Conservation (phyloP, 257 asterid species). For the Jaltomata sinuosa region DNA sequence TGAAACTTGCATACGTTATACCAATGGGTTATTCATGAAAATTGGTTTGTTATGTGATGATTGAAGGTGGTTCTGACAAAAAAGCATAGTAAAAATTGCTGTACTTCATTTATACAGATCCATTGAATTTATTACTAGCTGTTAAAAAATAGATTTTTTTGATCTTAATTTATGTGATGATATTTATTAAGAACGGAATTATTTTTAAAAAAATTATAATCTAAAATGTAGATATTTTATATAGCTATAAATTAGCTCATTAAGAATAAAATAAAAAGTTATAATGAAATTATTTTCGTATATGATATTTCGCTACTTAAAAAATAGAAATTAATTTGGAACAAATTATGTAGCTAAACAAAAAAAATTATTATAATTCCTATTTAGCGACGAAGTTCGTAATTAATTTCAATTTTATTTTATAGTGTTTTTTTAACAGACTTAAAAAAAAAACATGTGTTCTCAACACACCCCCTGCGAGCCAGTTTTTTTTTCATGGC, state of each 20-base stretch:
- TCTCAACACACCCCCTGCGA: background rate
- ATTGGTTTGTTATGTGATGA: too few species aligned
- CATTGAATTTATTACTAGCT: too few species aligned
- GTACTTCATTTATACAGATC: too few species aligned
- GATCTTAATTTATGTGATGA: too few species aligned
- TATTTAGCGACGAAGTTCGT: background rate
- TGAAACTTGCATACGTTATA: too few species aligned
- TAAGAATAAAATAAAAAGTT: background rate
- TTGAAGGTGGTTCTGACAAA: background rate
- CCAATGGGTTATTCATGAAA: too few species aligned
- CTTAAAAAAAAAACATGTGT: background rate
- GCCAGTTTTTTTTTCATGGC: too few species aligned
- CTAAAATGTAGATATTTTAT: background rate
- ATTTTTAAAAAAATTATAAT: background rate
- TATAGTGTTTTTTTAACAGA: background rate
- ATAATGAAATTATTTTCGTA: background rate
- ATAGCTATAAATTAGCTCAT: background rate
- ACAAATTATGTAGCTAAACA: background rate
- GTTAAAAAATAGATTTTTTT: too few species aligned
- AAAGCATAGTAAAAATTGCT: background rate
- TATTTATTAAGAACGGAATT: background rate
- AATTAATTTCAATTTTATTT: background rate
- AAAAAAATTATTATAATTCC: too few species aligned
- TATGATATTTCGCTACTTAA: background rate
- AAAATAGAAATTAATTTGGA: background rate